Percentiles rank a stretch among this genome's conserved stretches.
phyloP scores from a whole-genome alignment of 768 basidiomycete genomes.

The Zangia roseola region DNA sequence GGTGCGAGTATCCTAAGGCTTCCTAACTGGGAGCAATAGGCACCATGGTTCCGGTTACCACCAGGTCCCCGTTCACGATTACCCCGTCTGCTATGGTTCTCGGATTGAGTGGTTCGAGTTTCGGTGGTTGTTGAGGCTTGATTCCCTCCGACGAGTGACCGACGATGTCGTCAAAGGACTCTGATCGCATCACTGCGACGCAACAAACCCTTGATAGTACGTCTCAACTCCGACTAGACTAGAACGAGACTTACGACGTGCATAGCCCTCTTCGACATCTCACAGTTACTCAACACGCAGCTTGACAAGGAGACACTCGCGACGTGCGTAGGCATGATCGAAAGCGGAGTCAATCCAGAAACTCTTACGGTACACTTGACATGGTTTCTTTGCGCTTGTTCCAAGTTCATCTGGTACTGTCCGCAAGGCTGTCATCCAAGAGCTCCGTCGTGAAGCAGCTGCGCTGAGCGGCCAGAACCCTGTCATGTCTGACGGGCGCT shows the following conservation, averaged over 20 bases:
- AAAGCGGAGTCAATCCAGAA: constrained; percentile 89
- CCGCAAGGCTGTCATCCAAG: constrained; percentile 76
- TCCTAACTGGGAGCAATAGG: too few relatives aligned
- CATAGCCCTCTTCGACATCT: constrained; percentile 84
- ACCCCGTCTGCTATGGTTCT: constrained; percentile 13
- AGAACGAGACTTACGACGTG: constrained; percentile 9
- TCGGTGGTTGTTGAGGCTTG: constrained; percentile 15
- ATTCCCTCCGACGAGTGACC: background rate
- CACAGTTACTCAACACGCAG: constrained; percentile 85
- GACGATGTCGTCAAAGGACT: constrained; percentile 45
- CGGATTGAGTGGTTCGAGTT: constrained; percentile 1
- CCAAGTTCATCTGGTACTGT: constrained; percentile 6
- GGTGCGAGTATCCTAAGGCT: too few relatives aligned
- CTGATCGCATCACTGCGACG: constrained; percentile 60
- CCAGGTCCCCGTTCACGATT: constrained; percentile 22
- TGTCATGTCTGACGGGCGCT: constrained; percentile 26
- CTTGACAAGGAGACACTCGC: constrained; percentile 91
- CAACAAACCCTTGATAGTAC: constrained; percentile 71
- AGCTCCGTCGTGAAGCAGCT: constrained; percentile 71
- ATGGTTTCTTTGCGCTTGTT: background rate
- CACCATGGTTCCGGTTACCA: background rate
- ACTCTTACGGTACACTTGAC: constrained; percentile 72
- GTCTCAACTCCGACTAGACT: constrained; percentile 25
- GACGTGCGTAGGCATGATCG: constrained; percentile 89
- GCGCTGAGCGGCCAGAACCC: constrained; percentile 31